A percentile compares a stretch with the other conserved stretches of the same genome.
phyloP scores from a whole-genome alignment of 2,329 filamentous ascomycete genomes.

The Trichoderma lentiforme region DNA sequence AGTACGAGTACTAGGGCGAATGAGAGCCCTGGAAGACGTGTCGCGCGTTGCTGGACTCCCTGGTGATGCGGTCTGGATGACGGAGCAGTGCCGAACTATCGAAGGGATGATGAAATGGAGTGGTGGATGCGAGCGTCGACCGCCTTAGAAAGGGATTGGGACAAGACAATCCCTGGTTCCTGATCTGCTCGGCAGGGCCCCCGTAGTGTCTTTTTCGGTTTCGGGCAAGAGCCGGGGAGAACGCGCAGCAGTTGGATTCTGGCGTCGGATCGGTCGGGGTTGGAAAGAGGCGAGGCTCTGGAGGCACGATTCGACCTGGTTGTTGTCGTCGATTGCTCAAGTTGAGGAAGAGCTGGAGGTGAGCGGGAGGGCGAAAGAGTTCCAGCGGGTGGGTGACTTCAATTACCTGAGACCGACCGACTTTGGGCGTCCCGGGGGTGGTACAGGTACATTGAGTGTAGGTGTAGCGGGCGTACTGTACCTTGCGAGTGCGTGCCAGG shows the following conservation, averaged over 20 bases:
- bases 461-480: background rate
- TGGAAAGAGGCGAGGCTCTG: background rate
- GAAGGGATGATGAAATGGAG: constrained; percentile 11
- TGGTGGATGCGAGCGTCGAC: constrained; percentile 11
- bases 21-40: background rate
- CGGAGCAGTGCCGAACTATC: constrained; percentile 1
- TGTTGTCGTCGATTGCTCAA: background rate
- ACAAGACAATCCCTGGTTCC: constrained; percentile 9
- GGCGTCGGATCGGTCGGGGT: background rate
- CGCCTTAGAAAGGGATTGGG: constrained; percentile 11
- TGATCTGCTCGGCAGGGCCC: constrained; percentile 12
- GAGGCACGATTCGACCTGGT: background rate
- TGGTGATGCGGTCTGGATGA: background rate
- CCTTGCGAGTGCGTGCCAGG: background rate
- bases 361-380: constrained; percentile 17
- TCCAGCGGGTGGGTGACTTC: background rate
- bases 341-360: constrained; percentile 16
- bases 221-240: constrained; percentile 1
- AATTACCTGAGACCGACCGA: background rate
- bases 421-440: background rate
- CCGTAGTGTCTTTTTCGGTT: background rate
- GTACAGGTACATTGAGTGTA: background rate
- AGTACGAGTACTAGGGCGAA: background rate
- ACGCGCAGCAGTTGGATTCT: background rate
- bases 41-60: constrained; percentile 7